A percentile compares a stretch with the other conserved stretches of the same genome.
Evolutionary conservation across 2,329 filamentous ascomycete species (phyloP).

Genomic region (Aspergillus unguis): DNA sequence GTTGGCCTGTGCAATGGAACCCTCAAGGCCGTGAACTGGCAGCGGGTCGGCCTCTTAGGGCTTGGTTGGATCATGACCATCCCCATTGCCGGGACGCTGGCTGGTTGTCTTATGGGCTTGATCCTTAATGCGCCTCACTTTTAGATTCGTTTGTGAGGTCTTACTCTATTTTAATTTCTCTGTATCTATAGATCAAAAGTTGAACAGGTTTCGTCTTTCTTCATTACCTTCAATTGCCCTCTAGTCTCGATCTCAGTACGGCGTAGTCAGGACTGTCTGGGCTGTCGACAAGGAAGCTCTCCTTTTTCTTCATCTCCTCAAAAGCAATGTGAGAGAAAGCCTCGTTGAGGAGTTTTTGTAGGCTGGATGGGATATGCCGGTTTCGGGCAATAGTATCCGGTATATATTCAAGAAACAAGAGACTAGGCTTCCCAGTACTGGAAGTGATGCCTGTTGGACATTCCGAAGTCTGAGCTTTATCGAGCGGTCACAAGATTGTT

Average conservation of each 20-base stretch:
- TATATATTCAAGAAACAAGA: too few relatives aligned
- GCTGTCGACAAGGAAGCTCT: neutral
- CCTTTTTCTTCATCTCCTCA: neutral
- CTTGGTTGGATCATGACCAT: slow-evolving; percentile 67
- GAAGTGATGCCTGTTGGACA: too few relatives aligned
- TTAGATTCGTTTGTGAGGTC: neutral
- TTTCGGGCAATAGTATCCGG: too few relatives aligned
- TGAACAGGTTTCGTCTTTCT: neutral
- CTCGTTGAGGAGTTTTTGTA: neutral
- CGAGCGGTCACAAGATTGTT: too few relatives aligned
- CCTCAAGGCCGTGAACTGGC: slow-evolving; percentile 70
- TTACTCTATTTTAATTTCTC: neutral
- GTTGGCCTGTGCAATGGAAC: slow-evolving; percentile 75
- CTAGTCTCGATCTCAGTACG: neutral
- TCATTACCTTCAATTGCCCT: neutral
- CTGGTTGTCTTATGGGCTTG: slow-evolving; percentile 52
- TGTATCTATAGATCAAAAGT: neutral
- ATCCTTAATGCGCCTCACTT: slow-evolving; percentile 61
- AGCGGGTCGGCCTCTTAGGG: slow-evolving; percentile 65
- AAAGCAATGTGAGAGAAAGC: slow-evolving; percentile 1
- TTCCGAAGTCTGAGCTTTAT: too few relatives aligned
- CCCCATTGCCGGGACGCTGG: slow-evolving; percentile 59
- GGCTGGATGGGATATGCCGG: too few relatives aligned
- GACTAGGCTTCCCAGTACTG: too few relatives aligned
- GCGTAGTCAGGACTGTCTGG: slow-evolving; percentile 1